These are phyloP conservation scores for Gliomastix tumulicola DNA, from an alignment of 2,329 filamentous ascomycete species.

Conservation along the genomic window DNA sequence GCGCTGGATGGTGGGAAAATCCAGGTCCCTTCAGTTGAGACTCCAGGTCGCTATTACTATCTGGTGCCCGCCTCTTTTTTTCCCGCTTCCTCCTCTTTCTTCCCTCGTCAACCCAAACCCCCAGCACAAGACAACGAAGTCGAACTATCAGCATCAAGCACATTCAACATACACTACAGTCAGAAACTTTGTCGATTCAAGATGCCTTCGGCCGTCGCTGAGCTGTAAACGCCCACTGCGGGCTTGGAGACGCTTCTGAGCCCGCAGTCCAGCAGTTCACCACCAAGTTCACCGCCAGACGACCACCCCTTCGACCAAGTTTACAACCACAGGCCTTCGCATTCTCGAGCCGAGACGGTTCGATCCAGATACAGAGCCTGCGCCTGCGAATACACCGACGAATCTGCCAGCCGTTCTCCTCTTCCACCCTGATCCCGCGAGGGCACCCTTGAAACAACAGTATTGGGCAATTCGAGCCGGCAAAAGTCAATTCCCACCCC, in stretches of 20 bases:
- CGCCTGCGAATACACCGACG: too few relatives aligned
- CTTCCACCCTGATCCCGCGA: too few relatives aligned
- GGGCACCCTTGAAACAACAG: too few relatives aligned
- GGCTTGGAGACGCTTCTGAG: slow-evolving; percentile 45
- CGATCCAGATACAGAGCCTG: too few relatives aligned
- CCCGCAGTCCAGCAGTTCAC: slow-evolving; percentile 83
- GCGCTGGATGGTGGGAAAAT: too few relatives aligned
- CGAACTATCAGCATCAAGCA: slow-evolving; percentile 20
- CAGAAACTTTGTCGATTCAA: slow-evolving; percentile 63
- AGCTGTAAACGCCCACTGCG: slow-evolving; percentile 89
- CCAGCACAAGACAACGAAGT: slow-evolving; percentile 58
- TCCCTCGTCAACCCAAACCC: slow-evolving; percentile 22
- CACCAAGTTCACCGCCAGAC: slow-evolving; percentile 54
- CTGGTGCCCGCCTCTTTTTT: slow-evolving; percentile 6
- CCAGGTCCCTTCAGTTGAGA: neutral
- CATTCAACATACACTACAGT: slow-evolving; percentile 22
- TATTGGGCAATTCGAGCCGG: too few relatives aligned
- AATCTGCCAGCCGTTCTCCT: too few relatives aligned
- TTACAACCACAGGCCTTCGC: slow-evolving; percentile 44
- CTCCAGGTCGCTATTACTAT: slow-evolving; percentile 2
- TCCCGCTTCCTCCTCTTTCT: slow-evolving; percentile 17
- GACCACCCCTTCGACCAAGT: slow-evolving; percentile 53
- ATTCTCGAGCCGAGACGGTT: too few relatives aligned
- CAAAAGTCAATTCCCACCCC: too few relatives aligned
- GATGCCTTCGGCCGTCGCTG: slow-evolving; percentile 74